Evolutionary conservation across 345 rosid genomes (phyloP).

Genomic region (Lenwebbia sp.): DNA sequence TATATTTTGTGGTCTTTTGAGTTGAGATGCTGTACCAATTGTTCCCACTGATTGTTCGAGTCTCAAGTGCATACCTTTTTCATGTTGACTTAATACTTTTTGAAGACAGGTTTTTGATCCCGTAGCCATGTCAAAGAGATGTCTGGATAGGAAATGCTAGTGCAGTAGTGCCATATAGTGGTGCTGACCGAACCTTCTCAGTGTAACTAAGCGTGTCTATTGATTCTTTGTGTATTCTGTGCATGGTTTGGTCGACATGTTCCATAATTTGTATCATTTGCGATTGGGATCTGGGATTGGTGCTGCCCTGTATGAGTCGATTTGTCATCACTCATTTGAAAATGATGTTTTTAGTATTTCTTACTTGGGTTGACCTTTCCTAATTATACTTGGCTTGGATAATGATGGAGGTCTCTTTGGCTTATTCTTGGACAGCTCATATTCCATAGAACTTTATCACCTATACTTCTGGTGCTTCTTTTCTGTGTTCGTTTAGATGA

Average conservation of each 20-base stretch:
- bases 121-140: background rate
- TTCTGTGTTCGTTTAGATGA: background rate
- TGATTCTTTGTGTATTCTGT: background rate
- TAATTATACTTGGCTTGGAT: background rate
- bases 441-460: background rate
- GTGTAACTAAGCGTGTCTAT: background rate
- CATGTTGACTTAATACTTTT: background rate
- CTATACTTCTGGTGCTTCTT: background rate
- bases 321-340: background rate
- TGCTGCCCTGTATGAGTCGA: background rate
- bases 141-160: background rate
- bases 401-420: background rate
- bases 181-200: background rate
- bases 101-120: background rate
- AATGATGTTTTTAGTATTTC: background rate
- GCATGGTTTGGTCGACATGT: background rate
- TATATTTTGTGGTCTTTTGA: background rate
- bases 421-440: background rate
- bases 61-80: background rate
- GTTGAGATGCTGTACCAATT: background rate
- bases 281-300: background rate
- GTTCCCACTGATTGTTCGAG: background rate
- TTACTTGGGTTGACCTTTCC: background rate
- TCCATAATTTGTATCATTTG: background rate
- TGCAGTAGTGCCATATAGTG: background rate